Base-by-base conservation (phyloP, 352 stramenopile species). In the Globisporangium paddicum region DNA sequence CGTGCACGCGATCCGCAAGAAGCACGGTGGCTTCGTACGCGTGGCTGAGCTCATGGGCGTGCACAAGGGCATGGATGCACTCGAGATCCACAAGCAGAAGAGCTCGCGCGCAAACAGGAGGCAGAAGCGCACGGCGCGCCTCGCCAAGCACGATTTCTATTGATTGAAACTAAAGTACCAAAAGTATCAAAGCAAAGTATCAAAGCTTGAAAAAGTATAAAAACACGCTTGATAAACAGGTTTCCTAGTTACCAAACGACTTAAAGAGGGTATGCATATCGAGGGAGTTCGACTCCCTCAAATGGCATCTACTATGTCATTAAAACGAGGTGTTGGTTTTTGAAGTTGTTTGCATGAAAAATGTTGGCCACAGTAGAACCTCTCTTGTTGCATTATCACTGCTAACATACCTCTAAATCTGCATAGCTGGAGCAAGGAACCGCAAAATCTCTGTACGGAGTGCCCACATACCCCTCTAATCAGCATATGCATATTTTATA, bases 1-100 rank as follows among this genome's bases (percentile, higher is more conserved):
- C 23, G 68, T 94, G 37, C 62, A 82, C 32, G 79, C 84, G 8
- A 91, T 94, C 60, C 84, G 80, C 40, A 94, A 94, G 61, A 91
- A 91, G 50, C 84, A 94, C 61, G 84, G 84, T 25, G 82, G 84
- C 6, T 76, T 94, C 32, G 77, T 87, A 28, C 42, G 60, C 25
- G 75, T 94, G 18, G 78, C 82, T 7, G 35, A 63, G 30, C 87
- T 86, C 58, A 63, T 94, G 50, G 82, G 82, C 1, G 57, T 75
- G 8, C 41, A 10, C 13, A 78, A 79, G 13, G 64, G 75, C 0
- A 21, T 63, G 16, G 56, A 80, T 7, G 58, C 74, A 32, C 26
- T 84, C 16, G 75, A 83, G n/a, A 69, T 86, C 58, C 78, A 91
- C 51, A 90, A 89, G 62, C 86, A 87, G 65, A 62, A 90, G 48